Evolutionary conservation across 2,329 filamentous ascomycete genomes (phyloP).

Genomic region (Nothopassalora personata): DNA sequence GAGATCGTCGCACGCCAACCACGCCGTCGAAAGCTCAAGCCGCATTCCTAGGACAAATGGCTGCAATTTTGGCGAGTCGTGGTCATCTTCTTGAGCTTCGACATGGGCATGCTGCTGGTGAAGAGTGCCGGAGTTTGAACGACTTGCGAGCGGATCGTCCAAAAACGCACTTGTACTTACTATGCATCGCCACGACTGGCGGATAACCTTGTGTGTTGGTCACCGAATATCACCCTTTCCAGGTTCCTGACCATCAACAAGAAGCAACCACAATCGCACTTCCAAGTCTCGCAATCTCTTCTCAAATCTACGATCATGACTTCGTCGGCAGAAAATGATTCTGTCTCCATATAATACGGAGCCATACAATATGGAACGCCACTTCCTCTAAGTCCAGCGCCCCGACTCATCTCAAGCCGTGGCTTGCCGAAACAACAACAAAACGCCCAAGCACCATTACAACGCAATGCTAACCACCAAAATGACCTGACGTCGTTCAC

Average conservation of each 20-base stretch:
- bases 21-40: not conserved
- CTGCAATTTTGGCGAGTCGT: too few relatives aligned
- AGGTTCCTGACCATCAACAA: too few relatives aligned
- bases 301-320: not conserved
- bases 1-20: not conserved
- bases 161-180: too few relatives aligned
- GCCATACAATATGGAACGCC: not conserved
- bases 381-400: not conserved
- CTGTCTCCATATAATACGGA: not conserved
- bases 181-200: too few relatives aligned
- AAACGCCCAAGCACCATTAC: not conserved
- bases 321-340: not conserved
- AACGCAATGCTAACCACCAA: not conserved
- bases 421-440: not conserved
- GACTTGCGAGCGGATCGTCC: too few relatives aligned
- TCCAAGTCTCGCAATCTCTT: not conserved
- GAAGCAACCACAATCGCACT: not conserved
- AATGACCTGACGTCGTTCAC: constrained; percentile 7
- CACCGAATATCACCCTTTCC: too few relatives aligned
- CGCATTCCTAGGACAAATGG: not conserved
- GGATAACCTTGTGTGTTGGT: too few relatives aligned
- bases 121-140: too few relatives aligned
- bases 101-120: too few relatives aligned
- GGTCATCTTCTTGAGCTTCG: too few relatives aligned
- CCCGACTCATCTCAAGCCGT: not conserved